Evolutionary conservation across 1,284 basidiomycete genomes (phyloP), one percentile per base, ranked within the genome.

Genomic region (Heterobasidion occidentale): DNA sequence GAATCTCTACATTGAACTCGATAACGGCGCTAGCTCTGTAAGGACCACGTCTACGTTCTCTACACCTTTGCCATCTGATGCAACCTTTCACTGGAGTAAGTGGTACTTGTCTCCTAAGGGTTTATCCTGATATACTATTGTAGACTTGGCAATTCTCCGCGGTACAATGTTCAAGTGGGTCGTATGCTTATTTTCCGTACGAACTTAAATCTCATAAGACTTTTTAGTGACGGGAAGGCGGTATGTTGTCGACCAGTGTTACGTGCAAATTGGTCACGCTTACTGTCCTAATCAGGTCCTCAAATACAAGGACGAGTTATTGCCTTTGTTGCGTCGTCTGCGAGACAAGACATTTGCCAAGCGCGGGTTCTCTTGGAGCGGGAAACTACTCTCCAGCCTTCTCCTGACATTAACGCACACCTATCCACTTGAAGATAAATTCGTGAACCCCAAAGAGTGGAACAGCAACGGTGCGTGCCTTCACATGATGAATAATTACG

Each of bases 11-110:
- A 70, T 74, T 6, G 94, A 98, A 68, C 75, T 97, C 4, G 89
- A 91, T 55, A 83, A 89, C 61, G 94, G 94, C 2, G 93, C 94
- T 0, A 92, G 90, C 56, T 93, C 91, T 0, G 71, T 86, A 27
- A 75, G 92, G 54, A 94, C 90, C 9, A 95, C 92, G 0, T 88
- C 88, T 2, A 81, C 86, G 6, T 83, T 83, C 20, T 79, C 81
- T 7, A 84, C 86, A 1, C 78, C 84, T 0, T 71, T 90, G 33
- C 84, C 90, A 3, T 88, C 89, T 1, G 94, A 98, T 69, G 89
- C 91, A 3, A 88, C 91, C 1, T 75, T 97, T 48, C 92, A 96
- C 66, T 96, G 92, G 91, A 92, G 86, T 88, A 68, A 59, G 85
- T 68, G 38, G 6, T 27, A 27, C 27, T 6, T 27, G 46, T 57